A percentile compares a stretch with the other conserved stretches of the same genome.
Conservation (phyloP, 306 rosid species). For the Coriaria nepalensis region DNA sequence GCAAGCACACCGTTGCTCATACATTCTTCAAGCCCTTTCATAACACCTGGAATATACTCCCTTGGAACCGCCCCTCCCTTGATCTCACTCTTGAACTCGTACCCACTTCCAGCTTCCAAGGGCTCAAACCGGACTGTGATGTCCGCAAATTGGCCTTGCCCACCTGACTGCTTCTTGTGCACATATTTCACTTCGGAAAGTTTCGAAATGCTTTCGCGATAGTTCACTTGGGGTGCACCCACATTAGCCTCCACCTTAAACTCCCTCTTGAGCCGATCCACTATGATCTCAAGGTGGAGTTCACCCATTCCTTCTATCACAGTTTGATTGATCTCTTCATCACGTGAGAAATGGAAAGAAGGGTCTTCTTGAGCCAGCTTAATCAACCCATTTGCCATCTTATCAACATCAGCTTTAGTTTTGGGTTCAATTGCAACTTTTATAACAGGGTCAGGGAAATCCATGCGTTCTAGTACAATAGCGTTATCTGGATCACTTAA, state of each 20-base stretch:
- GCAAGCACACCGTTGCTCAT: slow-evolving; percentile 93
- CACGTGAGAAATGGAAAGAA: slow-evolving; percentile 92
- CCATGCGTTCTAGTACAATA: slow-evolving; percentile 86
- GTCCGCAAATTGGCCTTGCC: slow-evolving; percentile 96
- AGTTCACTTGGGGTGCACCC: slow-evolving; percentile 98
- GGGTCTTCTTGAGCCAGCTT: slow-evolving; percentile 99
- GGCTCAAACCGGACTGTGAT: slow-evolving; percentile 86
- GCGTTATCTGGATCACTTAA: slow-evolving; percentile 66
- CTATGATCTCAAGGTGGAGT: slow-evolving; percentile 93
- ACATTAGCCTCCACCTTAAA: slow-evolving; percentile 95
- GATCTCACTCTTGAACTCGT: slow-evolving; percentile 95
- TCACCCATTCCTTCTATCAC: slow-evolving; percentile 99
- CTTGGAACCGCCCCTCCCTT: slow-evolving; percentile 93
- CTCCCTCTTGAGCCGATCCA: slow-evolving; percentile 92
- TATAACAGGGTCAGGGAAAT: slow-evolving; percentile 97
- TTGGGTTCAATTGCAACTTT: slow-evolving; percentile 99
- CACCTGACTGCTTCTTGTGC: slow-evolving; percentile 98
- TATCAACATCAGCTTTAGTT: slow-evolving; percentile 93
- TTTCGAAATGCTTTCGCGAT: slow-evolving; percentile 88
- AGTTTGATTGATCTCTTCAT: slow-evolving; percentile 91
- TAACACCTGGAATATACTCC: slow-evolving; percentile 92
- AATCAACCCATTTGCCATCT: slow-evolving; percentile 78
- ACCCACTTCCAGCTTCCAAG: slow-evolving; percentile 77
- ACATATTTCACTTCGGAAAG: slow-evolving; percentile 55
- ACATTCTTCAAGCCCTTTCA: slow-evolving; percentile 97